Percentiles rank a stretch among this genome's conserved stretches.
These are phyloP conservation scores for Urochloa ruziziensis DNA, from an alignment of 176 grass and related monocot genomes.

Conservation along the genomic window DNA sequence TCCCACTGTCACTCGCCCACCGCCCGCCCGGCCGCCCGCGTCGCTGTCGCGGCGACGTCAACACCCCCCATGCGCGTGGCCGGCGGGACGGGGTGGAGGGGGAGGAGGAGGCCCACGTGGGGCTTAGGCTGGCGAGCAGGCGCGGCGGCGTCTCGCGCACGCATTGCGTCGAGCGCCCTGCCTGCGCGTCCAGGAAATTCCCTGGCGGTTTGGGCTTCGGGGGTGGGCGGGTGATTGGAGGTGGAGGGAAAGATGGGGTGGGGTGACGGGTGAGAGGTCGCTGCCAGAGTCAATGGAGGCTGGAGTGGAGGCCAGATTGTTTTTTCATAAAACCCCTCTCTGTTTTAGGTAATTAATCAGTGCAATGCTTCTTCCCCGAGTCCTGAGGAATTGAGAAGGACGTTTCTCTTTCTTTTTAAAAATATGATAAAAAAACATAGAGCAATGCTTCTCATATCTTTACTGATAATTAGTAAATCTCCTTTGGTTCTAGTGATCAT, in stretches of 20 bases:
- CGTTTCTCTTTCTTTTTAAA: no score
- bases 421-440: no score
- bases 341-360: not conserved
- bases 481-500: no score
- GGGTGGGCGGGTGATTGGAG: not conserved
- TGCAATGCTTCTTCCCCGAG: no score
- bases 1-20: constrained; percentile 17
- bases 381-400: no score
- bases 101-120: constrained; percentile 16
- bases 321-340: not conserved
- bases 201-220: not conserved
- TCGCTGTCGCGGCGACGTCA: constrained; percentile 42
- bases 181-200: constrained; percentile 7
- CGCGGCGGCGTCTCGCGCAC: constrained; percentile 14
- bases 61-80: not conserved
- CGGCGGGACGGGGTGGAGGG: not conserved
- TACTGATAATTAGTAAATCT: no score
- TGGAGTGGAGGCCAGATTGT: not conserved
- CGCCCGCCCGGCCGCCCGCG: constrained; percentile 24
- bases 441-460: no score
- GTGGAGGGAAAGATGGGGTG: not conserved
- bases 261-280: not conserved
- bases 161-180: constrained; percentile 42
- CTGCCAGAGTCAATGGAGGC: not conserved
- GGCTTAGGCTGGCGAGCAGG: not conserved